Percentiles rank a stretch among this genome's conserved stretches.
Conservation (phyloP, 331 rosid genomes). For the Stylosanthes scabra region DNA sequence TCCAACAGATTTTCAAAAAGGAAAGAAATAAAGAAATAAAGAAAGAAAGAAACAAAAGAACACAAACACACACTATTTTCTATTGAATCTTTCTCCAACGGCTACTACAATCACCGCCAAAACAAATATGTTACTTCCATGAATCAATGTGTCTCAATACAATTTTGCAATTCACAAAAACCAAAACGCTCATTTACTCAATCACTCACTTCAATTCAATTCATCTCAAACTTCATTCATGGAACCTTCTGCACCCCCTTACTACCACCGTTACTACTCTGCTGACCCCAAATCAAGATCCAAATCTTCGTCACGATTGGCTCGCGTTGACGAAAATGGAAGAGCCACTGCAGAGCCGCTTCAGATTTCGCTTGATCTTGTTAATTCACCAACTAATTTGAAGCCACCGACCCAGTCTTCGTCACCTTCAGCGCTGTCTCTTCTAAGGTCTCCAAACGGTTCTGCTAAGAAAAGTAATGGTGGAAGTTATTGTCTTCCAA, state of each 20-base stretch:
- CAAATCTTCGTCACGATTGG: conserved; percentile 34
- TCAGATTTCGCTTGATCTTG: conserved; percentile 37
- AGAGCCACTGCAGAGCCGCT: conserved; percentile 35
- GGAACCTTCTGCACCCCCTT: conserved; percentile 52
- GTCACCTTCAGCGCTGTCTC: conserved; percentile 33
- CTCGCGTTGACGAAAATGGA: conserved; percentile 33
- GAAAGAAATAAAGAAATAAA: too few species aligned
- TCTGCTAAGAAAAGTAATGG: neutral
- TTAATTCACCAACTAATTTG: conserved; percentile 26
- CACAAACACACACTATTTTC: neutral
- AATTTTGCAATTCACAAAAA: neutral
- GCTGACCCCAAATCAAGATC: neutral
- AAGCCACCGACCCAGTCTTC: conserved; percentile 29
- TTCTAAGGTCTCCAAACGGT: conserved; percentile 36
- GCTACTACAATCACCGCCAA: conserved; percentile 21
- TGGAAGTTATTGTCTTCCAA: conserved; percentile 12
- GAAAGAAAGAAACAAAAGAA: neutral
- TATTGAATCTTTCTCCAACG: conserved; percentile 29
- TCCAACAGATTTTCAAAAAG: conserved; percentile 18
- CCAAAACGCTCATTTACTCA: neutral
- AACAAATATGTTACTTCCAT: neutral
- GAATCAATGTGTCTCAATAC: neutral
- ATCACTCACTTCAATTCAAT: neutral
- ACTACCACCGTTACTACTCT: conserved; percentile 34
- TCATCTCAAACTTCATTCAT: conserved; percentile 25